Conservation (phyloP, 106 monocot genomes). For the Dioscorea dumetorum region DNA sequence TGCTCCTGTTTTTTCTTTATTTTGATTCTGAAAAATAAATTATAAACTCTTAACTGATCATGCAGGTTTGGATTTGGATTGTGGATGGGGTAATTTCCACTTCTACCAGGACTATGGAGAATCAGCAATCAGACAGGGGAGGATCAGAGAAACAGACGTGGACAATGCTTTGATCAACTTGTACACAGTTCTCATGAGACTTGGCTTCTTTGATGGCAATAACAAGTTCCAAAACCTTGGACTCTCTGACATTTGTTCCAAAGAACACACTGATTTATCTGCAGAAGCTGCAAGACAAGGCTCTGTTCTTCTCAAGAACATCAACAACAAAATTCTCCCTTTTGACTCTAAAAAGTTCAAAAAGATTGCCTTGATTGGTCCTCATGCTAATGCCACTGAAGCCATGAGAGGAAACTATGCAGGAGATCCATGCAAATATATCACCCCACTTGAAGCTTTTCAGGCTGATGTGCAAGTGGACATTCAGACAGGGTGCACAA, state of each 20-base stretch:
- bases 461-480: constrained; percentile 3
- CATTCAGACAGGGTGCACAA: background rate
- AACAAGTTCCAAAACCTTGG: constrained; percentile 16
- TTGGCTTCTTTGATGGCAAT: constrained; percentile 40
- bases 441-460: constrained; percentile 7
- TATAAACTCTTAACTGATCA: background rate
- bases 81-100: constrained; percentile 9
- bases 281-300: constrained; percentile 26
- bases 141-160: constrained; percentile 29
- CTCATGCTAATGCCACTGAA: constrained; percentile 19
- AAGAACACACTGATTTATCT: constrained; percentile 11
- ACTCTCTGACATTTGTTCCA: constrained; percentile 13
- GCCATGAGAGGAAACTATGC: constrained; percentile 39
- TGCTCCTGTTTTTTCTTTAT: background rate
- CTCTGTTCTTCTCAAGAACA: constrained; percentile 38
- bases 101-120: constrained; percentile 3
- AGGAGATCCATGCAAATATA: constrained; percentile 26
- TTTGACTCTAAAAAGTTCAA: background rate
- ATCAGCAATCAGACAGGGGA: constrained; percentile 25
- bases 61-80: constrained; percentile 48
- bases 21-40: background rate
- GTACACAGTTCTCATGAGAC: constrained; percentile 36
- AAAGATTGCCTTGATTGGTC: constrained; percentile 22
- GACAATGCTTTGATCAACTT: constrained; percentile 41
- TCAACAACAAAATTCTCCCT: background rate